Percentiles rank a stretch among this genome's conserved stretches.
These are phyloP conservation scores for Beta vulgaris DNA, from an alignment of 148 eudicot genomes.

Conservation along the genomic window DNA sequence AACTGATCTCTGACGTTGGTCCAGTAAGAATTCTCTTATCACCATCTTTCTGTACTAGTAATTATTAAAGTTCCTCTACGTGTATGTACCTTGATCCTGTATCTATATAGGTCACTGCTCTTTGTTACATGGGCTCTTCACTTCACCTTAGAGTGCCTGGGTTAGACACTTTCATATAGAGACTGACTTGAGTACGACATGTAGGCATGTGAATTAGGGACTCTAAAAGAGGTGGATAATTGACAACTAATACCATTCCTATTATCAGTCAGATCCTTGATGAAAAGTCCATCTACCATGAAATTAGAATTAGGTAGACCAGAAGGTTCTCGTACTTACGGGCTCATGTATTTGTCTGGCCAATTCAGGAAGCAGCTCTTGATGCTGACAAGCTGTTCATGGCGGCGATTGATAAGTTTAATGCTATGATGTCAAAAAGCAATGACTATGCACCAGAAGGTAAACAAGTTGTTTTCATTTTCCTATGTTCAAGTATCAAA, in stretches of 20 bases:
- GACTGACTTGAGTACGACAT: neutral
- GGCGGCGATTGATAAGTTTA: constrained; percentile 95
- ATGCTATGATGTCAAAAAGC: constrained; percentile 93
- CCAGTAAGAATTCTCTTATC: constrained; percentile 55
- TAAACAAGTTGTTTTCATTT: constrained; percentile 24
- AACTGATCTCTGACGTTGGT: constrained; percentile 92
- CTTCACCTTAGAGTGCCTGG: neutral
- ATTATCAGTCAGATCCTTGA: neutral
- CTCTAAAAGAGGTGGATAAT: too few relatives aligned
- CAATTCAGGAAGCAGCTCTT: constrained; percentile 68
- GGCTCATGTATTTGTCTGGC: neutral
- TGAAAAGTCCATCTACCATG: neutral
- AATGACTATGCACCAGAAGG: constrained; percentile 86
- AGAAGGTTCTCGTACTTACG: neutral
- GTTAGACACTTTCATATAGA: neutral
- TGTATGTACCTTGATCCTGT: neutral
- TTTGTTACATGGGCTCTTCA: neutral
- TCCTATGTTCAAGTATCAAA: neutral
- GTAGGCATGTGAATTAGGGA: too few relatives aligned
- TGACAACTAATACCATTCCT: neutral
- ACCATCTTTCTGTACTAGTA: neutral
- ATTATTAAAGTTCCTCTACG: neutral
- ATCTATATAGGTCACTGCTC: neutral
- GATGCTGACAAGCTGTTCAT: constrained; percentile 92
- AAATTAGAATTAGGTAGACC: neutral